A percentile compares a stretch with the other conserved stretches of the same genome.
These are phyloP conservation scores for Colletotrichum kahawae DNA, from an alignment of 2,329 filamentous ascomycete species.

Conservation along the genomic window DNA sequence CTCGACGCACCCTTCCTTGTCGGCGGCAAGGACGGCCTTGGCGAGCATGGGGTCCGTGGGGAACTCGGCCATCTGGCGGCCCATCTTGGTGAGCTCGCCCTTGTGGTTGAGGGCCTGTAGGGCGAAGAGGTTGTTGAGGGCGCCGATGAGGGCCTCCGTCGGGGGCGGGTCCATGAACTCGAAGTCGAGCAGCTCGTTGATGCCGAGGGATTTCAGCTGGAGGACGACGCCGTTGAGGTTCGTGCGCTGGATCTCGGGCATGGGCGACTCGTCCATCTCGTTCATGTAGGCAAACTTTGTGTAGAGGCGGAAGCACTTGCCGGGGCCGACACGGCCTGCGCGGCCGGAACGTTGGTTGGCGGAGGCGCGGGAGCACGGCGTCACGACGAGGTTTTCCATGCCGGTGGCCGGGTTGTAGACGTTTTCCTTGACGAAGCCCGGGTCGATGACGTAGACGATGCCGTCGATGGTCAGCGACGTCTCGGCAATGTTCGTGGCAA, in stretches of 20 bases:
- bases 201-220: slow-evolving; percentile 86
- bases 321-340: slow-evolving; percentile 88
- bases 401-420: slow-evolving; percentile 89
- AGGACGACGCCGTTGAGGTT: slow-evolving; percentile 86
- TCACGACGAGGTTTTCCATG: slow-evolving; percentile 90
- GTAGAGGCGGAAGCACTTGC: slow-evolving; percentile 92
- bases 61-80: slow-evolving; percentile 94
- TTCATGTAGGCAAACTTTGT: slow-evolving; percentile 95
- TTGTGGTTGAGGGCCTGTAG: slow-evolving; percentile 87
- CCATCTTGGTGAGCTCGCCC: slow-evolving; percentile 88
- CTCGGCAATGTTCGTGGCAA: slow-evolving; percentile 97
- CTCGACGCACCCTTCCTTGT: slow-evolving; percentile 90
- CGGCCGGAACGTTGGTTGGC: slow-evolving; percentile 93
- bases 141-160: slow-evolving; percentile 85
- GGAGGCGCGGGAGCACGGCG: slow-evolving; percentile 88
- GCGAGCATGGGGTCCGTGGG: slow-evolving; percentile 91
- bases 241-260: slow-evolving; percentile 90
- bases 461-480: slow-evolving; percentile 95
- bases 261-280: slow-evolving; percentile 90
- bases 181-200: slow-evolving; percentile 91
- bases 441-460: slow-evolving; percentile 95
- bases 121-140: slow-evolving; percentile 89
- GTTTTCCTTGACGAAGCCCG: slow-evolving; percentile 94
- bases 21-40: slow-evolving; percentile 85
- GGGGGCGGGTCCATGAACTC: slow-evolving; percentile 96